These are phyloP conservation scores for Chrysanthemum seticuspe DNA, from an alignment of 129 eudicot genomes.

Conservation along the genomic window DNA sequence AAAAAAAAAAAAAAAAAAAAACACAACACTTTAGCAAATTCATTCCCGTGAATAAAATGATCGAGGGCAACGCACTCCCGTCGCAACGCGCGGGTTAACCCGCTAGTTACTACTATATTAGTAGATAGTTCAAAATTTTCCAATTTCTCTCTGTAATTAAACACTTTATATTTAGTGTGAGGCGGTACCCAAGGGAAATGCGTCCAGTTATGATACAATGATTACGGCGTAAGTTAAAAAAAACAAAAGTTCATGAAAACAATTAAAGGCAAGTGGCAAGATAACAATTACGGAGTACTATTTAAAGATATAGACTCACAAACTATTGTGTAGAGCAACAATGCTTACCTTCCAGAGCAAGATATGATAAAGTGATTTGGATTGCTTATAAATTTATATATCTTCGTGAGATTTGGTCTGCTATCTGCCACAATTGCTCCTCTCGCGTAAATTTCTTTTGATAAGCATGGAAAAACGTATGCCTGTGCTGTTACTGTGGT, in stretches of 20 bases:
- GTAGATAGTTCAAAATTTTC: too few species aligned
- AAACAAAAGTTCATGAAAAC: neutral
- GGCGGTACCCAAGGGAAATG: too few species aligned
- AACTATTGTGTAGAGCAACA: slow-evolving; percentile 6
- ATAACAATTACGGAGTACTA: neutral
- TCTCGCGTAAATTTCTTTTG: slow-evolving; percentile 47
- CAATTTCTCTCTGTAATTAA: too few species aligned
- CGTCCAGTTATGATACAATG: neutral
- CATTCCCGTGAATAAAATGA: too few species aligned
- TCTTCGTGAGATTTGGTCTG: slow-evolving; percentile 35
- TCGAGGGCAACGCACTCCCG: too few species aligned
- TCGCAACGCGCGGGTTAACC: too few species aligned
- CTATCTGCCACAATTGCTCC: slow-evolving; percentile 53
- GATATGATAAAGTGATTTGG: slow-evolving; percentile 60
- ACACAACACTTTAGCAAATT: too few species aligned
- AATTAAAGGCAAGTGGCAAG: neutral
- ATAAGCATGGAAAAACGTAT: slow-evolving; percentile 49
- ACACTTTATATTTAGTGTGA: too few species aligned
- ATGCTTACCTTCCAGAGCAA: slow-evolving; percentile 62
- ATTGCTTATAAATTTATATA: slow-evolving; percentile 48
- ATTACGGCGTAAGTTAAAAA: neutral
- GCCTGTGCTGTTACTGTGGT: slow-evolving; percentile 55
- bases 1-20: too few species aligned
- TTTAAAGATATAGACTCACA: neutral
- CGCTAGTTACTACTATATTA: too few species aligned